Percentiles rank a stretch among this genome's conserved stretches.
These are phyloP conservation scores for Talaromyces thailandensis DNA, from an alignment of 495 filamentous ascomycete genomes.

Conservation along the genomic window DNA sequence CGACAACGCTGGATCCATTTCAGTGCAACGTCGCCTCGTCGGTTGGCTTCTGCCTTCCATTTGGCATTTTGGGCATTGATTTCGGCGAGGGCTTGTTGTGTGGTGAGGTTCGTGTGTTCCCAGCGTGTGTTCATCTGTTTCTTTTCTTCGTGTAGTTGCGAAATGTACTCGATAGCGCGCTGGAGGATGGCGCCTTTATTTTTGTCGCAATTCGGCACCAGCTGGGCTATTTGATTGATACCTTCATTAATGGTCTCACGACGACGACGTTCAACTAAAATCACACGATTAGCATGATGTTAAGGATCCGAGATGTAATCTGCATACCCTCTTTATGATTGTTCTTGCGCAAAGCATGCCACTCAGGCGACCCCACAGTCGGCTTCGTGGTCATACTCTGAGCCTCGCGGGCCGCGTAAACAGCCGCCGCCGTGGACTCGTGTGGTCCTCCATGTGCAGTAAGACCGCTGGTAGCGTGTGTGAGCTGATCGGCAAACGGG, in stretches of 20 bases:
- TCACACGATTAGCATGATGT: slow-evolving; percentile 5
- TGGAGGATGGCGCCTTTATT: slow-evolving; percentile 97
- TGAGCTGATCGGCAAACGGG: slow-evolving; percentile 37
- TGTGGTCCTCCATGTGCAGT: slow-evolving; percentile 21
- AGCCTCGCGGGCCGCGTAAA: slow-evolving; percentile 38
- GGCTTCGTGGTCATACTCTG: slow-evolving; percentile 58
- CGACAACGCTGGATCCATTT: slow-evolving; percentile 80
- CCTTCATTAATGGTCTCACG: slow-evolving; percentile 99
- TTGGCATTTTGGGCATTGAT: slow-evolving; percentile 84
- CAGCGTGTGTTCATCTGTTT: slow-evolving; percentile 90
- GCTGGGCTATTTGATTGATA: slow-evolving; percentile 96
- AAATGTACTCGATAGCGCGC: slow-evolving; percentile 89
- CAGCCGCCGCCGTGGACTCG: slow-evolving; percentile 38
- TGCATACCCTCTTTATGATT: slow-evolving; percentile 95
- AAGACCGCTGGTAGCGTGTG: slow-evolving; percentile 24
- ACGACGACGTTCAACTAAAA: slow-evolving; percentile 84
- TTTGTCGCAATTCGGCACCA: slow-evolving; percentile 96
- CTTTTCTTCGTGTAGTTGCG: slow-evolving; percentile 89
- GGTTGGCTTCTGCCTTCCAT: slow-evolving; percentile 70
- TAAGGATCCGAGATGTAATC: not conserved
- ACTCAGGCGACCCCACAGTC: slow-evolving; percentile 89
- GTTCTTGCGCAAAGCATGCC: slow-evolving; percentile 95
- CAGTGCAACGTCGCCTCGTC: slow-evolving; percentile 31
- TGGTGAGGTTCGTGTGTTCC: slow-evolving; percentile 91
- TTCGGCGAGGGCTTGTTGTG: slow-evolving; percentile 88